Base-by-base conservation (phyloP, 2,329 filamentous ascomycete species). In the Phialophora verrucosa region DNA sequence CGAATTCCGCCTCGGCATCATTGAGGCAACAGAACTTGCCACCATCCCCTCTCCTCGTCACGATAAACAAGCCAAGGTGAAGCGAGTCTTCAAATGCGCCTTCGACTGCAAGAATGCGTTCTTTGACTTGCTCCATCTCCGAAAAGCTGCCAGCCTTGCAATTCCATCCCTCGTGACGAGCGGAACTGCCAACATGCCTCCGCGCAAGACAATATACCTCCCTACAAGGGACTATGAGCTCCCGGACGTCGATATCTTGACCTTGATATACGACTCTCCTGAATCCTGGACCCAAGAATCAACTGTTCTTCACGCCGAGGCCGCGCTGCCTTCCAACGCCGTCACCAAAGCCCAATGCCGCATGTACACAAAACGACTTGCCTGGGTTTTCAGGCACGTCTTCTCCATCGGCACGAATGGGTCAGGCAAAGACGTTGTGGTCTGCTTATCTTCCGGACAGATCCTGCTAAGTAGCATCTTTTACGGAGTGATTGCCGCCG, bases 401-500 rank as follows among this genome's bases (percentile, higher is more conserved):
- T 89, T 84, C 67, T 80, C 79, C 14, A 82, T 89, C 55, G 87
- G 87, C 8, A 73, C 72, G 1, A 63, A 79, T 12, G 84, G 85
- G 0, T 77, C 81, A 0, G 81, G 78, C 29, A 79, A 80, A 59
- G 84, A 87, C 69, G 82, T 88, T 2, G 83, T 88, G 11, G 82
- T 87, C 6, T 80, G 82, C 29, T 82, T 88, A 23, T 85, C 84
- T 0, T 83, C 83, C 0, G 87, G 87, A 2, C 84, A 88, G 70
- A 82, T 83, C 54, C 78, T 87, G 2, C 78, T 88, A 0, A 82
- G 85, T 0, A 78, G 81, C 14, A 67, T 87, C 1, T 85, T 86
- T 71, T 88, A 82, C 69, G 84, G 82, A 10, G 82, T 88, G 54
- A 79, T 89, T 55, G 87, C 83, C 2, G 85, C 86, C 1, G 86